Percentiles rank a stretch among this genome's conserved stretches.
phyloP scores from a whole-genome alignment of 352 stramenopile genomes.

The Lagenidium sp. region DNA sequence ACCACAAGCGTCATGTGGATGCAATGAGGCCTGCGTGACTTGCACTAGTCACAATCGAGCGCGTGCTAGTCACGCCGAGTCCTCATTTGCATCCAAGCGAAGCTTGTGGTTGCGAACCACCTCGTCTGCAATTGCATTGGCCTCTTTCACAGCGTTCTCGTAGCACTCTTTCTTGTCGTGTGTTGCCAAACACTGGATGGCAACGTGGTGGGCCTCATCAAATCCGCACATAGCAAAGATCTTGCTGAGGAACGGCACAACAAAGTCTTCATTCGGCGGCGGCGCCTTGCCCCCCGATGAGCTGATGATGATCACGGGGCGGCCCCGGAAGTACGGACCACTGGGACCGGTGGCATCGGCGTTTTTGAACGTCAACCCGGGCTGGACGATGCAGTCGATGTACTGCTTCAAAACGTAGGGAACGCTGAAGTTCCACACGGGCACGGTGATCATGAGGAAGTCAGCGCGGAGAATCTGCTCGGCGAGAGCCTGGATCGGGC shows the following conservation, averaged over 20 bases:
- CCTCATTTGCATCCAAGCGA: constrained; percentile 28
- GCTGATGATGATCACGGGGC: constrained; percentile 62
- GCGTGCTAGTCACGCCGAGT: constrained; percentile 1
- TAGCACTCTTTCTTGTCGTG: constrained; percentile 60
- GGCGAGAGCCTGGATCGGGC: constrained; percentile 49
- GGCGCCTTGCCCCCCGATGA: constrained; percentile 61
- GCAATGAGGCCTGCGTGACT: no score
- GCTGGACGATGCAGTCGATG: constrained; percentile 73
- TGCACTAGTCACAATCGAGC: no score
- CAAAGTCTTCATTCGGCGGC: constrained; percentile 44
- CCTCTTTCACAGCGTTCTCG: constrained; percentile 37
- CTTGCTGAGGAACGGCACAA: constrained; percentile 59
- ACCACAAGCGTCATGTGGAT: no score
- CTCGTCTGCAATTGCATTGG: constrained; percentile 46
- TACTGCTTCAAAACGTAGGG: constrained; percentile 80
- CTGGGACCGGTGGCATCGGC: constrained; percentile 47
- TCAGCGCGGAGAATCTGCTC: constrained; percentile 60
- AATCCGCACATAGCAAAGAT: constrained; percentile 76
- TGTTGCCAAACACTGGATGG: constrained; percentile 47
- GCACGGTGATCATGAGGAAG: constrained; percentile 65
- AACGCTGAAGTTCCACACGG: constrained; percentile 73
- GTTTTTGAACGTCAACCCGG: constrained; percentile 57
- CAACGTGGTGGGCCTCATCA: constrained; percentile 51
- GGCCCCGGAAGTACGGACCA: constrained; percentile 44
- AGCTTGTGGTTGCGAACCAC: constrained; percentile 53